phyloP scores from a whole-genome alignment of 352 stramenopile species.

The Globisporangium cederbergense region DNA sequence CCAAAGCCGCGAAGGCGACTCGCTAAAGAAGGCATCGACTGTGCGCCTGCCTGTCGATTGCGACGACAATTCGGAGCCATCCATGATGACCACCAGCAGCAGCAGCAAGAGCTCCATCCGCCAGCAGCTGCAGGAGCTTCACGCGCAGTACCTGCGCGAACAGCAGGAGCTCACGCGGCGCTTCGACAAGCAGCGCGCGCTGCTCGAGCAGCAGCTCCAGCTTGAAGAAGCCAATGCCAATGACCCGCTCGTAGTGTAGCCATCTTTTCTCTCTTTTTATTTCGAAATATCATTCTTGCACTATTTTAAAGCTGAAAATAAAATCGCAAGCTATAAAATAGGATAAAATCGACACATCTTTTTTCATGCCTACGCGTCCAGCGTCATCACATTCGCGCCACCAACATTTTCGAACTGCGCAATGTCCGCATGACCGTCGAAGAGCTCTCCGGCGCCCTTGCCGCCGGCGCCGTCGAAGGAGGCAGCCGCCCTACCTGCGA shows the following conservation, averaged over 20 bases:
- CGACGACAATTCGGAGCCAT: neutral
- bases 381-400: constrained; percentile 82
- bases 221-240: constrained; percentile 13
- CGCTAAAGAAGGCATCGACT: constrained; percentile 24
- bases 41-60: constrained; percentile 13
- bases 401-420: constrained; percentile 75
- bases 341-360: neutral
- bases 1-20: constrained; percentile 10
- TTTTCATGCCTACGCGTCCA: constrained; percentile 39
- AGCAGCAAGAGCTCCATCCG: constrained; percentile 22
- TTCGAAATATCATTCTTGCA: neutral
- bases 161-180: constrained; percentile 28
- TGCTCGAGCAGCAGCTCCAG: constrained; percentile 48
- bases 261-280: neutral
- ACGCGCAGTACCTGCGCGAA: constrained; percentile 49
- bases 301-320: neutral
- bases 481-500: constrained; percentile 30
- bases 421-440: constrained; percentile 63
- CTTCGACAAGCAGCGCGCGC: constrained; percentile 44
- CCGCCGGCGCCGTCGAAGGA: constrained; percentile 15
- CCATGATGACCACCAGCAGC: constrained; percentile 14
- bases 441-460: constrained; percentile 35
- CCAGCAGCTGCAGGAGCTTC: constrained; percentile 49
- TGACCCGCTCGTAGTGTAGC: constrained; percentile 18
- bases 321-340: neutral